Percentiles rank a stretch among this genome's conserved stretches.
phyloP scores from a whole-genome alignment of 2,329 filamentous ascomycete species.

The Fonsecaea monophora region DNA sequence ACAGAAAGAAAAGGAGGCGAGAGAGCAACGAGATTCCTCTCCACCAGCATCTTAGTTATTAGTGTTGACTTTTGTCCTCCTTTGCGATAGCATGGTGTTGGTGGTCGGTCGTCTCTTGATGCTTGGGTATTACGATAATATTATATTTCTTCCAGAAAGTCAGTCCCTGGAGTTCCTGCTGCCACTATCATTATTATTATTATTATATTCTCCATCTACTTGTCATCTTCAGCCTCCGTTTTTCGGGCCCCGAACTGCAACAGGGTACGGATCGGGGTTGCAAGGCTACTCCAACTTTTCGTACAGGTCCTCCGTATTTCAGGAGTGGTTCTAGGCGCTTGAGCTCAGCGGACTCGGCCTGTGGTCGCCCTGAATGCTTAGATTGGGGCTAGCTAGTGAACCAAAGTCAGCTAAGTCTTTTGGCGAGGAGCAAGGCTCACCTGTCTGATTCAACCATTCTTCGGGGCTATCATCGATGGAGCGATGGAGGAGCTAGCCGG shows the following conservation, averaged over 20 bases:
- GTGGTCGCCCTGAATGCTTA: neutral
- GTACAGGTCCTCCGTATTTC: neutral
- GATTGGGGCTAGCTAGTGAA: neutral
- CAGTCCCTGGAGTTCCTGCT: neutral
- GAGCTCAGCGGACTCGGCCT: neutral
- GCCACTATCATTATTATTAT: neutral
- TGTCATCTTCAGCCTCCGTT: neutral
- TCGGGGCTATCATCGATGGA: neutral
- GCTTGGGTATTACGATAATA: neutral
- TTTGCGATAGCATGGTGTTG: conserved; percentile 17
- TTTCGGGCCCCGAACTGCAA: neutral
- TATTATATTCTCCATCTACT: neutral
- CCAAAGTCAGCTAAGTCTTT: neutral
- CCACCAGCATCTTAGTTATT: conserved; percentile 12
- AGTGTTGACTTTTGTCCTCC: neutral
- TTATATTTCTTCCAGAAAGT: neutral
- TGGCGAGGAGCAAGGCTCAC: neutral
- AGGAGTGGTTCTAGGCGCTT: neutral
- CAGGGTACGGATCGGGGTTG: neutral
- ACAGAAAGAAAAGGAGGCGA: conserved; percentile 23
- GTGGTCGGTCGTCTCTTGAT: neutral
- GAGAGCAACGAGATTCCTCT: conserved; percentile 20
- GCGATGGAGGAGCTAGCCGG: conserved; percentile 3
- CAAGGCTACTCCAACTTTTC: neutral
- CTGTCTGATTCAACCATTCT: conserved; percentile 1